Evolutionary conservation across 2,329 filamentous ascomycete species (phyloP), one percentile per base, ranked within the genome.

Genomic region (Venturia aucupariae): DNA sequence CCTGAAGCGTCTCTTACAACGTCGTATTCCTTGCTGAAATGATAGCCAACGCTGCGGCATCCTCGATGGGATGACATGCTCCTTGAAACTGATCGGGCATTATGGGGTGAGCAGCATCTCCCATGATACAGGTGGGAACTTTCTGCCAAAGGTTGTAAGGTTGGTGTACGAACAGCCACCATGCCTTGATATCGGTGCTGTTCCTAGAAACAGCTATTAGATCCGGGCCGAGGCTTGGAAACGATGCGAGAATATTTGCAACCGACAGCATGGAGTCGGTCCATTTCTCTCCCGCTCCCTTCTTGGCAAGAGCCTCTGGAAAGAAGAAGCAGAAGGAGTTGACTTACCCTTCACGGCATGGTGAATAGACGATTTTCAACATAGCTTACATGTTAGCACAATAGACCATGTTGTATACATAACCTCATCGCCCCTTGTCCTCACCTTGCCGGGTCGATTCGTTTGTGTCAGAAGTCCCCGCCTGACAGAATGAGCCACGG

Each of bases 311-410:
- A 7, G 44, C 44, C 19, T 48, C 79, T 0, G 85, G 82, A 73
- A 87, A 88, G 78, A 88, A 88, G 75, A 86, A 88, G 75, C 89
- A 89, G 75, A 87, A 89, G 0, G 85, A 87, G 3, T 88, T 77
- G 2, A 88, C 75, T 66, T 82, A 82, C 63, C 86, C 86, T 27
- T 81, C 82, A 70, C 88, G 86, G 75, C 87, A 89, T 5, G 86
- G 85, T 0, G 85, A 88, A 1, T 89, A 76, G 5, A 89, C 86
- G 65, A 90, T 89, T 78, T 89, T 90, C n/a, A n/a, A n/a, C n/a
- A n/a, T n/a, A n/a, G n/a, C n/a, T n/a, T n/a, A n/a, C n/a, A n/a
- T n/a, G n/a, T n/a, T n/a, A n/a, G n/a, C n/a, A n/a, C n/a, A n/a
- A n/a, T n/a, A n/a, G n/a, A n/a, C 44, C 44, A 48, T 48, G 44